Conservation (phyloP, 768 basidiomycete genomes). For the Lactarius akahatsu region DNA sequence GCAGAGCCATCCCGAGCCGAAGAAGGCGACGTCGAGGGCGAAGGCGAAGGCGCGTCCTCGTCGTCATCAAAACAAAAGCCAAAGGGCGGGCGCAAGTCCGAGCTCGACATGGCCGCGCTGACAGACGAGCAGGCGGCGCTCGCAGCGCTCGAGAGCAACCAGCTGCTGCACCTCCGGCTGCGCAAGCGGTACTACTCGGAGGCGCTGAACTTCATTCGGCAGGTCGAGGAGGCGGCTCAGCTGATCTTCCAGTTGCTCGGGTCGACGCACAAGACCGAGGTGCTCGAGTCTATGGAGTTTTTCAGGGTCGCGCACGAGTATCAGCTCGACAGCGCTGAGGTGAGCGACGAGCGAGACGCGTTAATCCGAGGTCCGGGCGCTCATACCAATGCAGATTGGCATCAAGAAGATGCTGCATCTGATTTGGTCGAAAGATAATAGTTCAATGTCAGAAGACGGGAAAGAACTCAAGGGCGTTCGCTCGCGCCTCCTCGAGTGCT, state of each 20-base stretch:
- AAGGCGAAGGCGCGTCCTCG: conserved; percentile 3
- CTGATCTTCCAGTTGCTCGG: conserved; percentile 76
- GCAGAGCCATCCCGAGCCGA: conserved; percentile 34
- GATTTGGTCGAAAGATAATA: conserved; percentile 96
- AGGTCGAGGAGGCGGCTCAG: conserved; percentile 66
- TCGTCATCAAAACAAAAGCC: conserved; percentile 27
- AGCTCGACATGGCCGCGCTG: conserved; percentile 67
- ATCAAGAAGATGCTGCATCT: conserved; percentile 96
- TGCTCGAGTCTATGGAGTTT: conserved; percentile 85
- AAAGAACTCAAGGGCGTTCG: conserved; percentile 86
- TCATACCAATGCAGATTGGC: conserved; percentile 53
- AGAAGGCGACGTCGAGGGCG: conserved; percentile 28
- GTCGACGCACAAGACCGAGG: conserved; percentile 81
- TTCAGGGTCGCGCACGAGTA: conserved; percentile 83
- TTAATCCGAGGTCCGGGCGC: too few species aligned
- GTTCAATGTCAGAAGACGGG: conserved; percentile 66
- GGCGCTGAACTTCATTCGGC: conserved; percentile 77
- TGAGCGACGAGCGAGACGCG: conserved; percentile 34
- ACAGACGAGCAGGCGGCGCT: conserved; percentile 70
- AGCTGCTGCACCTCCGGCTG: conserved; percentile 64
- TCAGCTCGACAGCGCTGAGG: conserved; percentile 74
- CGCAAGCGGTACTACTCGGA: conserved; percentile 87
- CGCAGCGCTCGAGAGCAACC: conserved; percentile 63
- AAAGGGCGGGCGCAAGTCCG: conserved; percentile 59
- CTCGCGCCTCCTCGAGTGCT: conserved; percentile 84